Conservation (phyloP, 2,329 filamentous ascomycete species). For the Myriangium duriaei region DNA sequence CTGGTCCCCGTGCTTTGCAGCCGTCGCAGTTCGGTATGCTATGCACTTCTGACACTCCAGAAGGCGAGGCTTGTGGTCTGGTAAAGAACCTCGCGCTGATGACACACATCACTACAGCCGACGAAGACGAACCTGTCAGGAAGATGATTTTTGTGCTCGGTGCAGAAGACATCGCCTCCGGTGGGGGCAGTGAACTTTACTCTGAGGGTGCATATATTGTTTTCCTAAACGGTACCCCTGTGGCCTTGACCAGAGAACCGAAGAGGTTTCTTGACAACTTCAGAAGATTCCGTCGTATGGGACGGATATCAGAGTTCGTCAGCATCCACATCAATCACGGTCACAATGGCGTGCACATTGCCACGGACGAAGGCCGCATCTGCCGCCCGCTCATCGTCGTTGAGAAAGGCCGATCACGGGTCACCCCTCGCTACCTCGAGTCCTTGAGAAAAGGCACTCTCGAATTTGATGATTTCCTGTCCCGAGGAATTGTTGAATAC, state of each 20-base stretch:
- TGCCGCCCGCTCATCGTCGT: slow-evolving; percentile 94
- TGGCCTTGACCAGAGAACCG: slow-evolving; percentile 73
- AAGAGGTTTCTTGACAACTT: slow-evolving; percentile 79
- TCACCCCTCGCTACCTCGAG: slow-evolving; percentile 66
- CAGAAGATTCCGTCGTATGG: slow-evolving; percentile 73
- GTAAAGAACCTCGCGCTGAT: slow-evolving; percentile 97
- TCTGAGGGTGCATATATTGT: slow-evolving; percentile 74
- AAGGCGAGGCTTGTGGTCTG: slow-evolving; percentile 94
- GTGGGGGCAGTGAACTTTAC: slow-evolving; percentile 80
- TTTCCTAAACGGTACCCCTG: slow-evolving; percentile 89
- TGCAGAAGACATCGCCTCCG: slow-evolving; percentile 65
- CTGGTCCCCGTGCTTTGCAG: slow-evolving; percentile 86
- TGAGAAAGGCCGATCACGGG: slow-evolving; percentile 70
- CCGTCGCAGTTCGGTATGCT: slow-evolving; percentile 98
- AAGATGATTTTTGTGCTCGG: slow-evolving; percentile 79
- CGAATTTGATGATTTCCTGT: slow-evolving; percentile 89
- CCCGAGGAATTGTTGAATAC: slow-evolving; percentile 84
- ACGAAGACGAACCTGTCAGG: slow-evolving; percentile 81
- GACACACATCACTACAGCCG: slow-evolving; percentile 97
- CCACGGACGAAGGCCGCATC: slow-evolving; percentile 92
- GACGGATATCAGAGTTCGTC: slow-evolving; percentile 89
- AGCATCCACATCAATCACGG: slow-evolving; percentile 94
- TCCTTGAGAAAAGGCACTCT: slow-evolving; percentile 71
- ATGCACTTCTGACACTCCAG: slow-evolving; percentile 90
- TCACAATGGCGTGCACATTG: slow-evolving; percentile 83